These are phyloP conservation scores for Debaryomyces sp. DNA, from an alignment of 1,139 yeast genomes.

Conservation along the genomic window DNA sequence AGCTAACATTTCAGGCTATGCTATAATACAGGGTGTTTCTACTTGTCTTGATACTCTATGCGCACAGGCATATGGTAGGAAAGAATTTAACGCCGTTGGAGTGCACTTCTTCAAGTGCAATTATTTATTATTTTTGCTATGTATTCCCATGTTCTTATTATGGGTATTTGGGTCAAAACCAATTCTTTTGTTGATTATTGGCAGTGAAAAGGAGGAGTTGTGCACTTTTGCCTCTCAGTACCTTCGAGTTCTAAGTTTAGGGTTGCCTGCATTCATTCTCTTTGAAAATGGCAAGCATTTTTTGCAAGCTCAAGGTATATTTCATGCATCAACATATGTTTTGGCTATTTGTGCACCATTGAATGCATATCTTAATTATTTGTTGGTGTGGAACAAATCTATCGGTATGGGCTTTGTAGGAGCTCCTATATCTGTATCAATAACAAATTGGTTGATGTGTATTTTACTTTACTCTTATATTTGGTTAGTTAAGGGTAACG, in stretches of 20 bases:
- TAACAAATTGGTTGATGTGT: conserved; percentile 73
- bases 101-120: conserved; percentile 68
- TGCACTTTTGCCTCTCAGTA: conserved; percentile 60
- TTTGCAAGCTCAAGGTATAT: conserved; percentile 76
- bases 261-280: conserved; percentile 71
- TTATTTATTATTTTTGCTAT: conserved; percentile 54
- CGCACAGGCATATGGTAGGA: conserved; percentile 75
- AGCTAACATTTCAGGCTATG: conserved; percentile 73
- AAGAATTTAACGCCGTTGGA: conserved; percentile 65
- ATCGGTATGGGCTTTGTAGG: conserved; percentile 72
- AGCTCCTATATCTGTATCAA: conserved; percentile 73
- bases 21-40: conserved; percentile 72
- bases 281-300: conserved; percentile 75
- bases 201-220: conserved; percentile 45
- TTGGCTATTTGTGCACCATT: conserved; percentile 70
- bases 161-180: conserved; percentile 58
- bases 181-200: conserved; percentile 50
- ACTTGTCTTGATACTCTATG: conserved; percentile 78
- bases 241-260: conserved; percentile 54
- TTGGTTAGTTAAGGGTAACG: conserved; percentile 50
- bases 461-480: conserved; percentile 46
- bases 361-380: conserved; percentile 63
- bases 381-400: conserved; percentile 61
- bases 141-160: conserved; percentile 56
- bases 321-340: conserved; percentile 79